Evolutionary conservation across 345 rosid species (phyloP).

Genomic region (Rhizophora mangle): DNA sequence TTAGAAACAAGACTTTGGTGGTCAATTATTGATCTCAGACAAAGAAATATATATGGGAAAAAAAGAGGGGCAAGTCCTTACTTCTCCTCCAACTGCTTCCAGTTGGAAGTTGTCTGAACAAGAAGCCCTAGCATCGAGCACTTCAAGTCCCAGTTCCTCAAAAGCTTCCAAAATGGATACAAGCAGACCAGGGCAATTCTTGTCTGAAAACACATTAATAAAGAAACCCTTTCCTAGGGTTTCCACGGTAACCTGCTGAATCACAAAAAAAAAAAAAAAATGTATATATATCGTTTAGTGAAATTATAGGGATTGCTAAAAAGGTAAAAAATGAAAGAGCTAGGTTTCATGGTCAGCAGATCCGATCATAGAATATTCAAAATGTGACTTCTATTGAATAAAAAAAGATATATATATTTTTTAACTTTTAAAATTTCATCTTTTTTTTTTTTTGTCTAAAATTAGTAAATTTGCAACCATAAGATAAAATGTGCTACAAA

Average conservation of each 20-base stretch:
- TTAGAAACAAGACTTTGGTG: no score
- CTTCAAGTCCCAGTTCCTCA: conserved; percentile 59
- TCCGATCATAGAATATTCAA: no score
- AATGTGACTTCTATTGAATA: no score
- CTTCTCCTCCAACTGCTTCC: conserved; percentile 57
- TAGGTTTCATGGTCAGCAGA: no score
- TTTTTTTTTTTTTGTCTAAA: no score
- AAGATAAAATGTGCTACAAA: no score
- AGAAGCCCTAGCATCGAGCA: conserved; percentile 64
- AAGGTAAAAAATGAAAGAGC: no score
- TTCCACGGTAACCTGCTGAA: conserved; percentile 54
- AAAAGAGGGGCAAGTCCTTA: conserved; percentile 21
- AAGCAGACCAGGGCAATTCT: conserved; percentile 53
- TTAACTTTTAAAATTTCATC: no score
- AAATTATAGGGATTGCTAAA: no score
- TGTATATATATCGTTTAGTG: not conserved
- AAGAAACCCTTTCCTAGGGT: conserved; percentile 54
- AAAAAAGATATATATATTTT: no score
- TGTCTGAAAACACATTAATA: conserved; percentile 48
- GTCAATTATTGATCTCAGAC: no score
- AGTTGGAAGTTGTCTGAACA: conserved; percentile 50
- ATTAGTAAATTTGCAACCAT: no score
- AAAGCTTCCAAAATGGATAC: conserved; percentile 59
- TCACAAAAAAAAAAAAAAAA: not conserved
- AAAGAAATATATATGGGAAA: not conserved